Conservation (phyloP, 495 filamentous ascomycete species). For the Lophium mytilinum region DNA sequence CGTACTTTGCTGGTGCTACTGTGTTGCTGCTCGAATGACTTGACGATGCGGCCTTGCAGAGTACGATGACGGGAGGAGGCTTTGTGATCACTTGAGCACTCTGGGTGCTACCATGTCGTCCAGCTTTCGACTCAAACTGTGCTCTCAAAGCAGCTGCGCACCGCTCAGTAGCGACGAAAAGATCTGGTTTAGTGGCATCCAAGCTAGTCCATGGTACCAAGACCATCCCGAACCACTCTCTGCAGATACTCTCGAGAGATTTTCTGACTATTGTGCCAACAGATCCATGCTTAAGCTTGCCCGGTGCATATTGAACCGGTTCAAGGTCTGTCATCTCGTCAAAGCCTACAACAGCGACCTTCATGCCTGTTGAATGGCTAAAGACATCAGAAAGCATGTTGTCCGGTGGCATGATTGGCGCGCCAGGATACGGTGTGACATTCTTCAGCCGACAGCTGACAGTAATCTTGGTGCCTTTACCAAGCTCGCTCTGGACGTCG, state of each 20-base stretch:
- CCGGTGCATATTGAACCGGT: slow-evolving; percentile 13
- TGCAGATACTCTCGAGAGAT: slow-evolving; percentile 26
- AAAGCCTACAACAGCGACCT: slow-evolving; percentile 32
- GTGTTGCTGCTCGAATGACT: slow-evolving; percentile 12
- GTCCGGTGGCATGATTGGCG: not conserved
- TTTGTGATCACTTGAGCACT: not conserved
- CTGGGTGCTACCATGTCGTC: no score
- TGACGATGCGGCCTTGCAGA: slow-evolving; percentile 18
- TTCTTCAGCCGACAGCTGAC: slow-evolving; percentile 41
- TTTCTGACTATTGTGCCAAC: slow-evolving; percentile 30
- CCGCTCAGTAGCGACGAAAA: slow-evolving; percentile 17
- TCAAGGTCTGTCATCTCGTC: slow-evolving; percentile 28
- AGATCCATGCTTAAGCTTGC: slow-evolving; percentile 24
- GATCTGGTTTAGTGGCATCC: slow-evolving; percentile 15
- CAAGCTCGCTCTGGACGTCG: slow-evolving; percentile 48
- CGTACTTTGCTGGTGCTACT: slow-evolving; percentile 4
- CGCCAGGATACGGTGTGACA: slow-evolving; percentile 6
- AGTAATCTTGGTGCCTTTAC: slow-evolving; percentile 51
- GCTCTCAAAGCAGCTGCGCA: slow-evolving; percentile 19
- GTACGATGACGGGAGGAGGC: slow-evolving; percentile 10
- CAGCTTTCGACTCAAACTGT: not conserved
- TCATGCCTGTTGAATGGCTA: slow-evolving; percentile 11
- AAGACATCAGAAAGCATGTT: slow-evolving; percentile 2
- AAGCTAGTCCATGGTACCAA: slow-evolving; percentile 12
- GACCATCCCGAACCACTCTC: slow-evolving; percentile 38